Base-by-base conservation (phyloP, 306 rosid genomes). In the Aeschynomene evenia region DNA sequence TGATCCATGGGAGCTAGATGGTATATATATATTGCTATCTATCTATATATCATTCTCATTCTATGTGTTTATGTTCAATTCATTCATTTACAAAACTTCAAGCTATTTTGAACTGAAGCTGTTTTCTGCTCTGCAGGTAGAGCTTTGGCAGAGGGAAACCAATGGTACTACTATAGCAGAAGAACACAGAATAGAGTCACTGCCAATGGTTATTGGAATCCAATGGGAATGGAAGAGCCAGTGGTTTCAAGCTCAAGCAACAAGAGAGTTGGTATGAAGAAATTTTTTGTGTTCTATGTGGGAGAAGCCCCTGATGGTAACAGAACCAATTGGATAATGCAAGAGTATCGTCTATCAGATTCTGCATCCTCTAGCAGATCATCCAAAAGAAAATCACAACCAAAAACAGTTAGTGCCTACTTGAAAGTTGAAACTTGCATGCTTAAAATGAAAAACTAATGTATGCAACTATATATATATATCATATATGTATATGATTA, bases 1-100 rank as follows among this genome's bases (percentile, higher is more conserved):
- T 52, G 92, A 94, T 71, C 99, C 99, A 1, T 94, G 99, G 99
- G 87, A 91, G 7, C 92, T 94, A 36, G 57, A 87, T 37, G 99
- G 97, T 94, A 28, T n/a, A n/a, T n/a, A n/a, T n/a, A n/a, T n/a
- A n/a, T n/a, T n/a, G n/a, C n/a, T n/a, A n/a, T n/a, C n/a, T n/a
- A n/a, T n/a, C n/a, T n/a, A n/a, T n/a, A n/a, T n/a, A n/a, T n/a
- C n/a, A n/a, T n/a, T n/a, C n/a, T 11, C 13, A 5, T 33, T 20
- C 14, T 22, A 16, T 65, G n/a, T 9, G n/a, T 9, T 11, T 15
- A 20, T 60, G 13, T 22, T 36, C 26, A 59, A 39, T 21, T 4
- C 10, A 39, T 21, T 4, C 10, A 23, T 8, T 1, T 19, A 9
- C 13, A 66, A 51, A 67, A 20, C 34, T 72, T 61, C 70, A 60